phyloP scores from a whole-genome alignment of 331 rosid genomes.

The Dryas integrifolia region DNA sequence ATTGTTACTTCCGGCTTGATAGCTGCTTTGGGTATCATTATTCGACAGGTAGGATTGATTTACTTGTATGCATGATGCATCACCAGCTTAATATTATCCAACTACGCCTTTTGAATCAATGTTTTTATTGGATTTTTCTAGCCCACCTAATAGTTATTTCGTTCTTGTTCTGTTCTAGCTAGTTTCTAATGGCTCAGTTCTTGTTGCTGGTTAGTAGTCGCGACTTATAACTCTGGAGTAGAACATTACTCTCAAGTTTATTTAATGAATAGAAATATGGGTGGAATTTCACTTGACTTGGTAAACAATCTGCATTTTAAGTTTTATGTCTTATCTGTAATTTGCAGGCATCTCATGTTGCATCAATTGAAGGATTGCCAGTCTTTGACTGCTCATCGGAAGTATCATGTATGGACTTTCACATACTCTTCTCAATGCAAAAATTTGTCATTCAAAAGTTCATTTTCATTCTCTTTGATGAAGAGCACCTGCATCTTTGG shows the following conservation, averaged over 20 bases:
- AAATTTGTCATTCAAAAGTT: conserved; percentile 14
- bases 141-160: background rate
- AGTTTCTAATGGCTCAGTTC: background rate
- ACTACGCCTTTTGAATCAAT: background rate
- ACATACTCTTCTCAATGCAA: conserved; percentile 19
- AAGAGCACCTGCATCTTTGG: conserved; percentile 14
- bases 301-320: conserved; percentile 15
- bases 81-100: background rate
- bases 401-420: conserved; percentile 64
- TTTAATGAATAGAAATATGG: background rate
- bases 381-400: conserved; percentile 67
- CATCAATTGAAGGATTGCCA: conserved; percentile 67
- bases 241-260: background rate
- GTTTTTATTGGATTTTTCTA: background rate
- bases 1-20: conserved; percentile 63
- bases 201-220: background rate
- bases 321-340: conserved; percentile 19
- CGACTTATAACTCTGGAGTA: background rate
- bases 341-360: conserved; percentile 75
- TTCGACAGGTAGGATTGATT: conserved; percentile 59
- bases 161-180: conserved; percentile 13
- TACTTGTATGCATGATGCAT: conserved; percentile 6
- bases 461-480: conserved; percentile 3
- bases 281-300: conserved; percentile 12
- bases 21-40: conserved; percentile 61